These are phyloP conservation scores for Hypoxylon sp. DNA, from an alignment of 2,329 filamentous ascomycete genomes.

Conservation along the genomic window DNA sequence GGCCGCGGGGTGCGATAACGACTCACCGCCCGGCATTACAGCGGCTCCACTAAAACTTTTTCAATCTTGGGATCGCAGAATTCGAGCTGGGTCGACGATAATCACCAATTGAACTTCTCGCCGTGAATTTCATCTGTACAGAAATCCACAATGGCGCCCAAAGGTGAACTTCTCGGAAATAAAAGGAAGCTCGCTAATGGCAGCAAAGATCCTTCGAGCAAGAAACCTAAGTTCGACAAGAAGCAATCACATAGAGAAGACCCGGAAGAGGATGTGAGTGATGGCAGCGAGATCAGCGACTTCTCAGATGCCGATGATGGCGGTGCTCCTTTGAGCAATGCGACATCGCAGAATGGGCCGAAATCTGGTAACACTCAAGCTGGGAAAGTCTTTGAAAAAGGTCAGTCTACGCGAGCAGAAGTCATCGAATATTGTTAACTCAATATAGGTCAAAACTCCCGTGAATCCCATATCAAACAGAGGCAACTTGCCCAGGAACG, in stretches of 20 bases:
- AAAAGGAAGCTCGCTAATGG: slow-evolving; percentile 71
- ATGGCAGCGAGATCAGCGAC: slow-evolving; percentile 57
- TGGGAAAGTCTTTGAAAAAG: slow-evolving; percentile 59
- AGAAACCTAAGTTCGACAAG: slow-evolving; percentile 54
- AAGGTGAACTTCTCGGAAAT: slow-evolving; percentile 60
- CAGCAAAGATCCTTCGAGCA: slow-evolving; percentile 60
- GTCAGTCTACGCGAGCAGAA: slow-evolving; percentile 50
- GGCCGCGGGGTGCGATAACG: slow-evolving; percentile 30
- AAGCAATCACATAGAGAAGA: slow-evolving; percentile 55
- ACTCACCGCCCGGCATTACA: slow-evolving; percentile 45
- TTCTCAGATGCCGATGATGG: slow-evolving; percentile 67
- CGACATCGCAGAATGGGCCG: slow-evolving; percentile 54
- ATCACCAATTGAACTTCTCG: slow-evolving; percentile 16
- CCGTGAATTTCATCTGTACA: slow-evolving; percentile 1
- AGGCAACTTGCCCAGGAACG: slow-evolving; percentile 89
- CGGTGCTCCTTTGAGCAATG: slow-evolving; percentile 61
- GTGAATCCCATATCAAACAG: slow-evolving; percentile 93
- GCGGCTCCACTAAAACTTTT: slow-evolving; percentile 38
- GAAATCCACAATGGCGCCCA: slow-evolving; percentile 62
- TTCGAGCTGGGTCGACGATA: background rate
- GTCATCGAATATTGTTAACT: slow-evolving; percentile 32
- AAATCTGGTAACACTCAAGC: slow-evolving; percentile 51
- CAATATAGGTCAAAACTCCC: slow-evolving; percentile 71
- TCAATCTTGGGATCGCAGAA: slow-evolving; percentile 22
- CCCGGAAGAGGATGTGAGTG: slow-evolving; percentile 55